Evolutionary conservation across 148 eudicot species (phyloP).

Genomic region (Rhododendron mucronatum): DNA sequence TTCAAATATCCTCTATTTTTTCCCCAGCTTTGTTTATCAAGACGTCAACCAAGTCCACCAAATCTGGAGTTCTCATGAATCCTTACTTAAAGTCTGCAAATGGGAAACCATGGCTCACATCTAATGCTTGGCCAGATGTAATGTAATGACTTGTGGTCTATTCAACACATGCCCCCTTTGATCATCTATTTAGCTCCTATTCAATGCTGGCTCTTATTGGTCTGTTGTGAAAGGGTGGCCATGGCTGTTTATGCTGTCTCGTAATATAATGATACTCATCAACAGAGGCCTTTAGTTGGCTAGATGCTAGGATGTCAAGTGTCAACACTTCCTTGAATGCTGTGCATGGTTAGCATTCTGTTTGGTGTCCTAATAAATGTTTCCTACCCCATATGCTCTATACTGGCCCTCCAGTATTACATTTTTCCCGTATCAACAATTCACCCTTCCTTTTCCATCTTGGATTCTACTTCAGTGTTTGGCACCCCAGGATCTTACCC

Average conservation of each 20-base stretch:
- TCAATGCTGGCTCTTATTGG: background rate
- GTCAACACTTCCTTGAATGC: background rate
- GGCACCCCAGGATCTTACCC: background rate
- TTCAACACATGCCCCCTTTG: background rate
- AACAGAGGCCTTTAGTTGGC: background rate
- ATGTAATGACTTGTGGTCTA: background rate
- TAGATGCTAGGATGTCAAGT: background rate
- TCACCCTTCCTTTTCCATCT: background rate
- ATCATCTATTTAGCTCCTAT: background rate
- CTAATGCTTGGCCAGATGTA: background rate
- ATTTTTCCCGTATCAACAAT: background rate
- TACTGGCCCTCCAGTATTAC: background rate
- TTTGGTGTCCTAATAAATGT: background rate
- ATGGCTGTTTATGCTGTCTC: background rate
- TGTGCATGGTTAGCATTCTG: background rate
- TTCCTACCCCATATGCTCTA: background rate
- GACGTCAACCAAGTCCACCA: background rate
- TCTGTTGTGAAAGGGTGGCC: background rate
- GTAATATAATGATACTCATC: background rate
- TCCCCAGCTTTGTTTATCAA: background rate
- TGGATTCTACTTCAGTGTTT: background rate
- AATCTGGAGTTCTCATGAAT: background rate
- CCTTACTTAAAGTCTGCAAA: background rate
- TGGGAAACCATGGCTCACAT: background rate
- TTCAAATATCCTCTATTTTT: background rate